Conservation (phyloP, 169 alveolate genomes). For the Plasmodium vivax region DNA sequence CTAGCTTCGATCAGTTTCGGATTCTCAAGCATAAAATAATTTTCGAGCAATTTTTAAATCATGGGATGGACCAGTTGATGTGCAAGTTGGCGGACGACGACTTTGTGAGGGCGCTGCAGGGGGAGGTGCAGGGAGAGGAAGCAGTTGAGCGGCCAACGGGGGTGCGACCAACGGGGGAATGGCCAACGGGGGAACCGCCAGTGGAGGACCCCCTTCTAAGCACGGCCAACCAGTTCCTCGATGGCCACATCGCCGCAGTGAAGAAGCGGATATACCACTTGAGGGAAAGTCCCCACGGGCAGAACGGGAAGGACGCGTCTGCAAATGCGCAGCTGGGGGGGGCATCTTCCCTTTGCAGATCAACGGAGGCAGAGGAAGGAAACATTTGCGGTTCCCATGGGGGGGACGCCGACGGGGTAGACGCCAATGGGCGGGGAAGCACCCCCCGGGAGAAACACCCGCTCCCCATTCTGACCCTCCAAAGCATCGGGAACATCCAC, state of each 20-base stretch:
- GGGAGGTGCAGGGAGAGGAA: background rate
- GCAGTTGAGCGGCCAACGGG: background rate
- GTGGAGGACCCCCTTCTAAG: background rate
- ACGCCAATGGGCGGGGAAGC: background rate
- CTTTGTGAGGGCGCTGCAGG: conserved; percentile 2
- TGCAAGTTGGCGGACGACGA: background rate
- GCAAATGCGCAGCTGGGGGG: background rate
- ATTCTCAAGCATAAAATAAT: conserved; percentile 23
- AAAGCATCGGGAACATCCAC: conserved; percentile 13
- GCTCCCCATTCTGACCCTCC: conserved; percentile 27
- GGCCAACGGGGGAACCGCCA: background rate
- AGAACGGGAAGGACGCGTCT: background rate
- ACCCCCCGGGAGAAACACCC: background rate
- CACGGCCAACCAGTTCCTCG: background rate
- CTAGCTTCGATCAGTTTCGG: background rate
- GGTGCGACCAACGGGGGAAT: background rate
- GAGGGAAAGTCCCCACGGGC: background rate
- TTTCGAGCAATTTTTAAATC: conserved; percentile 11
- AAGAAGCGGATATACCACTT: background rate
- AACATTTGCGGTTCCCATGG: background rate
- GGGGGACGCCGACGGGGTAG: background rate
- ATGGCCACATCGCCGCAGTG: background rate
- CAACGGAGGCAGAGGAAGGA: background rate
- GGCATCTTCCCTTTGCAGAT: background rate
- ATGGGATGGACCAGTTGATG: background rate